Evolutionary conservation across 2,329 filamentous ascomycete species (phyloP).

Genomic region (Teratosphaeriaceae sp.): DNA sequence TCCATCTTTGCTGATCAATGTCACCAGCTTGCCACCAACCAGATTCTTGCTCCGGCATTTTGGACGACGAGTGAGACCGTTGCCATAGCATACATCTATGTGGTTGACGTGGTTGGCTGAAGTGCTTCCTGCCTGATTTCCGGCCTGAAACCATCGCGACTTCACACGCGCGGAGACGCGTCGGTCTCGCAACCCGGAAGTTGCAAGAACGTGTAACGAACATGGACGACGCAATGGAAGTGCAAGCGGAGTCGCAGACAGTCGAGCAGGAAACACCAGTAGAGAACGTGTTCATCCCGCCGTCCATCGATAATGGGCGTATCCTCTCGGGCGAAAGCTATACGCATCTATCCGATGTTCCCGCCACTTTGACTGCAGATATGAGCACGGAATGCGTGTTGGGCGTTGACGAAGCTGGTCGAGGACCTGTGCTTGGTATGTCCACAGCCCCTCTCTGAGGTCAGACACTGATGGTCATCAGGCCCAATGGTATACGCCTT

Average conservation of each 20-base stretch:
- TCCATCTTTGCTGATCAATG: slow-evolving; percentile 12
- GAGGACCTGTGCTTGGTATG: slow-evolving; percentile 83
- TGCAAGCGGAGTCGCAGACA: slow-evolving; percentile 25
- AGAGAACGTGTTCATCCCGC: slow-evolving; percentile 39
- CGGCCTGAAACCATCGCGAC: too few species aligned
- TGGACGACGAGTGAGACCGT: too few species aligned
- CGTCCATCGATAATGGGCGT: slow-evolving; percentile 36
- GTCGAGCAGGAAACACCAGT: slow-evolving; percentile 28
- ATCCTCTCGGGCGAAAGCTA: slow-evolving; percentile 41
- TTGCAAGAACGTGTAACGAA: too few species aligned
- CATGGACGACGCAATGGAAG: slow-evolving; percentile 27
- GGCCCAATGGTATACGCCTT: slow-evolving; percentile 61
- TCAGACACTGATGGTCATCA: slow-evolving; percentile 19
- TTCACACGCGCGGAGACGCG: too few species aligned
- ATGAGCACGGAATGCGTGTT: slow-evolving; percentile 61
- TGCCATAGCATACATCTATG: too few species aligned
- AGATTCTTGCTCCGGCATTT: too few species aligned
- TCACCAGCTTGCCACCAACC: background rate
- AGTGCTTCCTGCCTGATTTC: too few species aligned
- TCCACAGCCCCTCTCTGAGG: slow-evolving; percentile 36
- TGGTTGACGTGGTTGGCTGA: too few species aligned
- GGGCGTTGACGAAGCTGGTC: slow-evolving; percentile 88
- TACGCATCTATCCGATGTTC: slow-evolving; percentile 42
- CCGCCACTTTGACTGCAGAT: slow-evolving; percentile 33
- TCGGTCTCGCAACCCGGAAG: too few species aligned